Percentiles rank a stretch among this genome's conserved stretches.
Conservation (phyloP, 78 protist species). For the Anaeramoeba flamelloides region DNA sequence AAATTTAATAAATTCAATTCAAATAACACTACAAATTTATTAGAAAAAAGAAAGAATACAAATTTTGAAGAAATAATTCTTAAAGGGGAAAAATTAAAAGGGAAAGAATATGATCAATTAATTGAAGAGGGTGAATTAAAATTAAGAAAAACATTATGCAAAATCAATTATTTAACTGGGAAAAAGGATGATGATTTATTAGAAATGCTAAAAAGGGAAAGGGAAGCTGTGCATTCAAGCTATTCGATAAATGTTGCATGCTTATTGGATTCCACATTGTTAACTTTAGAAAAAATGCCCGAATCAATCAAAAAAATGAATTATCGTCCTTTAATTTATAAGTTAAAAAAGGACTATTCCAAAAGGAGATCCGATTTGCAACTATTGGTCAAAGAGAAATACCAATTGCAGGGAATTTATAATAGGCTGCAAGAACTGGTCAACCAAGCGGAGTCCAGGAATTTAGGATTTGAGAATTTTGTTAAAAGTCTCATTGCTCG, state of each 20-base stretch:
- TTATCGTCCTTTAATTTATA: not conserved
- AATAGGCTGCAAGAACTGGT: too few species aligned
- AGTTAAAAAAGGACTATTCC: not conserved
- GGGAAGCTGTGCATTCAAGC: not conserved
- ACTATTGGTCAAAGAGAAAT: too few species aligned
- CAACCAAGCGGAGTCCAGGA: too few species aligned
- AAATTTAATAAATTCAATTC: not conserved
- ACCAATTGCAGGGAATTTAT: too few species aligned
- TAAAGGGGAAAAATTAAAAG: too few species aligned
- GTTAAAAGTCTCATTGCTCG: too few species aligned
- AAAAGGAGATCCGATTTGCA: too few species aligned
- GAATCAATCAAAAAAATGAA: not conserved
- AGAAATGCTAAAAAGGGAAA: not conserved
- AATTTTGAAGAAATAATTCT: too few species aligned
- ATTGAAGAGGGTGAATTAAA: not conserved
- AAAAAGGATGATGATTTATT: not conserved
- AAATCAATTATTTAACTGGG: not conserved
- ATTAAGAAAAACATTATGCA: not conserved
- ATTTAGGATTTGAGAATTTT: too few species aligned
- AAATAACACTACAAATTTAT: not conserved
- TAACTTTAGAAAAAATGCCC: not conserved
- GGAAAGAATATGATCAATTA: not conserved
- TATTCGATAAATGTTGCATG: not conserved
- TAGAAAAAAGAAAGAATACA: too few species aligned
- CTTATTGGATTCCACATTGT: not conserved